These are phyloP conservation scores for Citrullus mucosospermus DNA, from an alignment of 306 rosid genomes.

Conservation along the genomic window DNA sequence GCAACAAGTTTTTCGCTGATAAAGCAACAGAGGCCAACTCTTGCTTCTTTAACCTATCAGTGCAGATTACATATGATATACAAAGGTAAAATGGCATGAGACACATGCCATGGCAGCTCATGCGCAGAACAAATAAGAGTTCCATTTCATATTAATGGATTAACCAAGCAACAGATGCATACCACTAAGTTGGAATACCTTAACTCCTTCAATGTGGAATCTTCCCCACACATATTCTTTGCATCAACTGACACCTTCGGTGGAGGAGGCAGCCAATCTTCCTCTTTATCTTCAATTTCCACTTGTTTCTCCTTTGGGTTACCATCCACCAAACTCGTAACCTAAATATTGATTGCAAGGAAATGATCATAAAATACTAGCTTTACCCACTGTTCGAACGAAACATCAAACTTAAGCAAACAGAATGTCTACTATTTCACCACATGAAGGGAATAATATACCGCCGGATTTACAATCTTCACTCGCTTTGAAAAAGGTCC, in stretches of 20 bases:
- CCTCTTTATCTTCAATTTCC: constrained; percentile 43
- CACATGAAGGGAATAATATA: background rate
- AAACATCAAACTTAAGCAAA: background rate
- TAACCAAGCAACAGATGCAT: background rate
- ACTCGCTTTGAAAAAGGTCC: constrained; percentile 23
- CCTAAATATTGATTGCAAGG: constrained; percentile 24
- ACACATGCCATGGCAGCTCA: background rate
- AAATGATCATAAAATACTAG: background rate
- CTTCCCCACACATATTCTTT: constrained; percentile 18
- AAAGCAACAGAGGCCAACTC: constrained; percentile 57
- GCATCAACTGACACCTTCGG: constrained; percentile 38
- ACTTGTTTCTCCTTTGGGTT: constrained; percentile 10
- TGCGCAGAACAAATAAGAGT: background rate
- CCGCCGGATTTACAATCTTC: constrained; percentile 20
- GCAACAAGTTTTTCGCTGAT: constrained; percentile 44
- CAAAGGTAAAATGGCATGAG: background rate
- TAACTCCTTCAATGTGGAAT: constrained; percentile 57
- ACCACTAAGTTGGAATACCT: constrained; percentile 33
- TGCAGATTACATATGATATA: constrained; percentile 1
- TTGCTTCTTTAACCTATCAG: constrained; percentile 51
- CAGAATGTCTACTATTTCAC: background rate
- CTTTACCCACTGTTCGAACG: background rate
- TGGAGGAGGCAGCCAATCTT: constrained; percentile 92
- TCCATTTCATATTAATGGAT: background rate
- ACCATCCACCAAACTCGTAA: constrained; percentile 16